Conservation (phyloP, 768 basidiomycete species). For the Termitomyces sp. region DNA sequence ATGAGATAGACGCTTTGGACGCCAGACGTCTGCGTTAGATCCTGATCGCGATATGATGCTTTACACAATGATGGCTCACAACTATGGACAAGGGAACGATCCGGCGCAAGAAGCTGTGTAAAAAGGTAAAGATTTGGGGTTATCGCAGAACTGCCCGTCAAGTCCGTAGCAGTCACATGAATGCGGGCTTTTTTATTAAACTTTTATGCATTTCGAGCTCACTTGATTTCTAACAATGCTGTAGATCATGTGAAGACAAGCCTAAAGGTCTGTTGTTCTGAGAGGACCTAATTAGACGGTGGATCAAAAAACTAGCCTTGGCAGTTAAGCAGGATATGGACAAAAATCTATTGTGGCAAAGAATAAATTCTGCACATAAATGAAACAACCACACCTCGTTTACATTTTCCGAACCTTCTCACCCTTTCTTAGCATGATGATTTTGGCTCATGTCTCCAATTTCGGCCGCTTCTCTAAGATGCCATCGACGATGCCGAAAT, state of each 20-base stretch:
- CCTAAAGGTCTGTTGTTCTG: background rate
- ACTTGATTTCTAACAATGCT: background rate
- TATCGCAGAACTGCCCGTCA: slow-evolving; percentile 3
- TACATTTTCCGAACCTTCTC: background rate
- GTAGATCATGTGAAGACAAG: background rate
- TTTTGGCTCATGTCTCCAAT: slow-evolving; percentile 28
- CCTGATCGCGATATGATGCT: background rate
- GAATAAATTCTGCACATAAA: background rate
- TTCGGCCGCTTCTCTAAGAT: slow-evolving; percentile 77
- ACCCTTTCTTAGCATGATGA: background rate
- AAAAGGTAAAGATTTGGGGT: background rate
- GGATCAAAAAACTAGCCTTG: background rate
- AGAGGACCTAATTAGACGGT: background rate
- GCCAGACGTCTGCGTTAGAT: slow-evolving; percentile 3
- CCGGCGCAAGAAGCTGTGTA: background rate
- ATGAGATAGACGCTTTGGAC: slow-evolving; percentile 4
- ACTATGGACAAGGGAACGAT: background rate
- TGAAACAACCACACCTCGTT: background rate
- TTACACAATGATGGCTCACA: background rate
- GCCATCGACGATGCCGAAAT: slow-evolving; percentile 91
- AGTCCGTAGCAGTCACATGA: slow-evolving; percentile 2
- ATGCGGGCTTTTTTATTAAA: no score
- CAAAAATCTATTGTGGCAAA: background rate
- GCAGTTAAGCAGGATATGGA: background rate
- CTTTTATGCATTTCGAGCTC: background rate